Percentiles rank a stretch among this genome's conserved stretches.
Conservation (phyloP, 257 asterid genomes). For the Primulina eburnea region DNA sequence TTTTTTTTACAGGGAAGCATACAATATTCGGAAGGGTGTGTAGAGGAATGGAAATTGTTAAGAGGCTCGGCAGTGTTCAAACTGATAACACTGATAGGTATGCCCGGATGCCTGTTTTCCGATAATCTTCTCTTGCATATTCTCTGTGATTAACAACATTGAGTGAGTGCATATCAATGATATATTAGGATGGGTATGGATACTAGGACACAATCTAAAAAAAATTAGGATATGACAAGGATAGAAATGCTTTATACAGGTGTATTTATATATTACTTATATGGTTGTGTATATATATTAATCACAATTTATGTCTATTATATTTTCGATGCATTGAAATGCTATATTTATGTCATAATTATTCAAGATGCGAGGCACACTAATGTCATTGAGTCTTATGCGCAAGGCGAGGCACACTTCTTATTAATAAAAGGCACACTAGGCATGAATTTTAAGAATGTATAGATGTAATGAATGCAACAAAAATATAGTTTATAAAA, state of each 20-base stretch:
- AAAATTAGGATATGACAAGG: neutral
- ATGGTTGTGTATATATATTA: neutral
- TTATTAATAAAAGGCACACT: neutral
- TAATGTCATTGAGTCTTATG: neutral
- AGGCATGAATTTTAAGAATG: neutral
- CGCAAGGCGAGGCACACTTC: neutral
- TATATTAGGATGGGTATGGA: neutral
- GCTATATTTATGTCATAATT: neutral
- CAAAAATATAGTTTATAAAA: too few species aligned
- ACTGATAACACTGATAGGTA: slow-evolving; percentile 95
- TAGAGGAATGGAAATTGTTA: slow-evolving; percentile 93
- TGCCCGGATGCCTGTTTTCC: slow-evolving; percentile 14
- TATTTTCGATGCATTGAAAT: neutral
- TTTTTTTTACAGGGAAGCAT: slow-evolving; percentile 65
- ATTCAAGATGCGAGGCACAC: too few species aligned
- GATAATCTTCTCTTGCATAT: neutral
- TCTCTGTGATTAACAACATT: neutral
- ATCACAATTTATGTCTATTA: neutral
- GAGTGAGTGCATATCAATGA: neutral
- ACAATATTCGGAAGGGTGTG: slow-evolving; percentile 94
- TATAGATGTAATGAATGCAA: neutral
- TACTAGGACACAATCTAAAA: neutral
- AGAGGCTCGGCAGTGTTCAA: slow-evolving; percentile 96
- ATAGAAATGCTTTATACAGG: neutral
- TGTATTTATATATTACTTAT: neutral